Evolutionary conservation across 1,139 yeast species (phyloP), one percentile per base, ranked within the genome.

Genomic region (Sugiyamaella pinicola): DNA sequence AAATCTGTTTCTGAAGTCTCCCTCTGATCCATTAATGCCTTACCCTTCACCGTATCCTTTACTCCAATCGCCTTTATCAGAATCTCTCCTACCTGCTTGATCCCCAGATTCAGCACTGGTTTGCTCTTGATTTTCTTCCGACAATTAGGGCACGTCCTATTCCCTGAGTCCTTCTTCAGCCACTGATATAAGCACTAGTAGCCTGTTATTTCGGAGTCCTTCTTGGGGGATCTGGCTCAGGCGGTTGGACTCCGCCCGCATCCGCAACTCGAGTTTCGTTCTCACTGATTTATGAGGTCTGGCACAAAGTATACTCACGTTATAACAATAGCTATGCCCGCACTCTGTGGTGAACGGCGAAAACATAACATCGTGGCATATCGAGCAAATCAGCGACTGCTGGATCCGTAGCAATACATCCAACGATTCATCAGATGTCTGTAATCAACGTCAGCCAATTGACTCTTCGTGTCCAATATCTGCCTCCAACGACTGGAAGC

Each of bases 281-380:
- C n/a, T n/a, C n/a, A n/a, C n/a, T n/a, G n/a, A n/a, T n/a, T n/a
- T n/a, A n/a, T n/a, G n/a, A n/a, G n/a, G n/a, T n/a, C n/a, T n/a
- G n/a, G n/a, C n/a, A n/a, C n/a, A n/a, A 9, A 8, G 10, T 9
- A 13, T n/a, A 55, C 64, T 41, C 51, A 62, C 65, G 21, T 60
- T 56, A 48, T 62, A 64, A 58, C 73, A 69, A 51, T 66, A 69
- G 1, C 70, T 61, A 49, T 69, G 73, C 2, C 73, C 73, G 53
- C 73, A 69, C 26, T 63, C 56, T 9, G 71, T 67, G 13, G 65
- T 62, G 48, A 61, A 61, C 10, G 73, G 73, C 33, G 60, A 61
- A 38, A 62, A 67, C 62, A 69, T 64, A 17, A 65, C 59, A 18
- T 68, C 68, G 47, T 67, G 71, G 55, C 73, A 69, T 24, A 69